phyloP scores from a whole-genome alignment of 2,329 filamentous ascomycete genomes.

The Fusarium domesticum region DNA sequence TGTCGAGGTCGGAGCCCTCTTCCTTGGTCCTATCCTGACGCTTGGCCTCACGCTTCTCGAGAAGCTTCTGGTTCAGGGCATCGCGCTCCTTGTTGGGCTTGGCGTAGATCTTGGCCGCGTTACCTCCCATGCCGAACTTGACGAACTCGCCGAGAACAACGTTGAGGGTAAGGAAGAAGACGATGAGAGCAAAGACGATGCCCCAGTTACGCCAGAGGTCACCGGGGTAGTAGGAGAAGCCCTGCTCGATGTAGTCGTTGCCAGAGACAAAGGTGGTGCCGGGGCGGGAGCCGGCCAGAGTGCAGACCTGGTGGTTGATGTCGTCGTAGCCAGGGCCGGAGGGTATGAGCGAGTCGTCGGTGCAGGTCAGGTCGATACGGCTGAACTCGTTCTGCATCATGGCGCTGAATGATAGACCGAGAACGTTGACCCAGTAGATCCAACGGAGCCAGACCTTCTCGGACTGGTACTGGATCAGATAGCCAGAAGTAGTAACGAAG shows the following conservation, averaged over 20 bases:
- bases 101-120: constrained; percentile 72
- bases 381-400: constrained; percentile 88
- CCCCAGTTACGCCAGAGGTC: constrained; percentile 83
- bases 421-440: constrained; percentile 74
- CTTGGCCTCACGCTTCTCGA: constrained; percentile 56
- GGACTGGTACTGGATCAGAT: constrained; percentile 74
- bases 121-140: constrained; percentile 77
- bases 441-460: constrained; percentile 75
- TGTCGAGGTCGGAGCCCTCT: constrained; percentile 49
- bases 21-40: constrained; percentile 46
- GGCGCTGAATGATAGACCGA: constrained; percentile 71
- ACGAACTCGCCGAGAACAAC: constrained; percentile 76
- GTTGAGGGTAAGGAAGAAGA: constrained; percentile 72
- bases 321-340: constrained; percentile 67
- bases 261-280: constrained; percentile 65
- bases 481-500: constrained; percentile 79
- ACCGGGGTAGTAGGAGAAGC: constrained; percentile 62
- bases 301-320: constrained; percentile 76
- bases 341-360: constrained; percentile 65
- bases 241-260: constrained; percentile 63
- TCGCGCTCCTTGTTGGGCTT: constrained; percentile 67
- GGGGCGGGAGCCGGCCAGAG: constrained; percentile 66
- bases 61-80: constrained; percentile 61
- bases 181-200: constrained; percentile 72
- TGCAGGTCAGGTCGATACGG: constrained; percentile 65